Conservation (phyloP, 345 rosid genomes). For the Syzygium aromaticum region DNA sequence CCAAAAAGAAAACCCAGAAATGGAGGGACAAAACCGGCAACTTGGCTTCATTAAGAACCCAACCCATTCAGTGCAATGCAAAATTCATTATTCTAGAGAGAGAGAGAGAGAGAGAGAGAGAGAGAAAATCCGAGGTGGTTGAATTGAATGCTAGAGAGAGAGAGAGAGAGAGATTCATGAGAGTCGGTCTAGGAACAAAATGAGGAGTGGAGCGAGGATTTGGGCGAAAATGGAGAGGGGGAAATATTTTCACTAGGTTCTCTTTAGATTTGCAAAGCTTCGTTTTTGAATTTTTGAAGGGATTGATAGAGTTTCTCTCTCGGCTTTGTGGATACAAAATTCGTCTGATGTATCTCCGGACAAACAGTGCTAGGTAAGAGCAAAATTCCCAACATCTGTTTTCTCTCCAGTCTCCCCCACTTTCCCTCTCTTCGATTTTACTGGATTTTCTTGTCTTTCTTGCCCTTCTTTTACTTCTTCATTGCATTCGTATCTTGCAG, state of each 20-base stretch:
- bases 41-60: not conserved
- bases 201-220: slow-evolving; percentile 40
- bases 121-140: not conserved
- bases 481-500: not conserved
- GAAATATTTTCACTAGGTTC: not conserved
- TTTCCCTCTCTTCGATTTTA: not conserved
- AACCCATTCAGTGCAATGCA: not conserved
- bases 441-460: not conserved
- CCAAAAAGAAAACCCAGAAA: slow-evolving; percentile 2
- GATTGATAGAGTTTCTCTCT: not conserved
- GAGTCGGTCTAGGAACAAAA: slow-evolving; percentile 26
- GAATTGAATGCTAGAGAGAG: slow-evolving; percentile 1
- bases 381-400: slow-evolving; percentile 19
- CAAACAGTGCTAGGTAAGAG: slow-evolving; percentile 12
- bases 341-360: slow-evolving; percentile 21
- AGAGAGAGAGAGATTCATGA: slow-evolving; percentile 5
- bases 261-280: not conserved
- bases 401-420: not conserved
- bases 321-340: not conserved
- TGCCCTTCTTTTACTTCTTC: not conserved
- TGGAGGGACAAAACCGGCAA: not conserved
- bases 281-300: not conserved
- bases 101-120: slow-evolving; percentile 1
- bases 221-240: slow-evolving; percentile 22
- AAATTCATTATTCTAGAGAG: not conserved